These are phyloP conservation scores for Lathyrus aphaca DNA, from an alignment of 306 rosid genomes.

Conservation along the genomic window DNA sequence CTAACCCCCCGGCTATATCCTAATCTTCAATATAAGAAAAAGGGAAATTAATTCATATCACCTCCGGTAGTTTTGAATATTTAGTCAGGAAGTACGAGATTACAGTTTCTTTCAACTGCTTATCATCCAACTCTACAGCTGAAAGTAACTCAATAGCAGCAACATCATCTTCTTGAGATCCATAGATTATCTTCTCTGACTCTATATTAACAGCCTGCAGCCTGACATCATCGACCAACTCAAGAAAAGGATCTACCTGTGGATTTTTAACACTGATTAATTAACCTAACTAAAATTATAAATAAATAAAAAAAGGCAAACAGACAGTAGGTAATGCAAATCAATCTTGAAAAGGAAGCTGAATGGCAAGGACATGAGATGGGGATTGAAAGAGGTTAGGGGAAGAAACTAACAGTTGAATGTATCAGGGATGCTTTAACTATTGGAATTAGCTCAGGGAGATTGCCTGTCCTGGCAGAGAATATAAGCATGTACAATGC, in stretches of 20 bases:
- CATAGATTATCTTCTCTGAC: conserved; percentile 53
- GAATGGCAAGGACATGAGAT: conserved; percentile 27
- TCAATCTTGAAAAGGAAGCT: conserved; percentile 29
- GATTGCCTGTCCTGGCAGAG: conserved; percentile 72
- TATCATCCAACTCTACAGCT: conserved; percentile 58
- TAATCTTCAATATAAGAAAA: conserved; percentile 31
- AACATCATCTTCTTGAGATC: conserved; percentile 70
- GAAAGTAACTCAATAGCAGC: conserved; percentile 64
- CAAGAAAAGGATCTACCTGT: conserved; percentile 90
- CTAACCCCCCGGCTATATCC: conserved; percentile 25
- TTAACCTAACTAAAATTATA: conserved; percentile 10
- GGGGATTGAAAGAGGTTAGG: conserved; percentile 26
- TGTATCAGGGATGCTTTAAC: conserved; percentile 61
- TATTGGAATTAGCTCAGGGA: conserved; percentile 68
- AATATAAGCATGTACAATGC: conserved; percentile 83
- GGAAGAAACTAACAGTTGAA: conserved; percentile 52
- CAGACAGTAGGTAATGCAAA: conserved; percentile 5
- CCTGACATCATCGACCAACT: conserved; percentile 65
- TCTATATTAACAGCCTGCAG: conserved; percentile 64
- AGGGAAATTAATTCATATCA: conserved; percentile 40
- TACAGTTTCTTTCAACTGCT: conserved; percentile 67
- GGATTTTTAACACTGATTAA: conserved; percentile 36
- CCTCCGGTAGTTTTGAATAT: conserved; percentile 79
- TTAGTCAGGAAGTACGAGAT: conserved; percentile 65
- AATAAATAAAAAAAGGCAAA: neutral